These are phyloP conservation scores for Clarireedia hainanense DNA, from an alignment of 2,329 filamentous ascomycete genomes.

Conservation along the genomic window DNA sequence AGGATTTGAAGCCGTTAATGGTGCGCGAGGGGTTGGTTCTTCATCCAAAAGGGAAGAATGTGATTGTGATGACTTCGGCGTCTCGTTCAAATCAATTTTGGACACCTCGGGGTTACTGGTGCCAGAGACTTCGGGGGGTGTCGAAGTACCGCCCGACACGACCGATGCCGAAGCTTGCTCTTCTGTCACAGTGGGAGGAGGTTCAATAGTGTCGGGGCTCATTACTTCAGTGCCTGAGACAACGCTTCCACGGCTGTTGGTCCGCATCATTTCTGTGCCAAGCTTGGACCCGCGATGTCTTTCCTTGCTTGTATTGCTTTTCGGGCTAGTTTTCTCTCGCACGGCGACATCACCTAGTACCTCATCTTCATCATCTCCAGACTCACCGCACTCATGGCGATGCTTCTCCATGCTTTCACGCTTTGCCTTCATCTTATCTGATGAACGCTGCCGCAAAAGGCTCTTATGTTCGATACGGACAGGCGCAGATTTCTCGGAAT, in stretches of 20 bases:
- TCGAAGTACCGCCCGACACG: slow-evolving; percentile 8
- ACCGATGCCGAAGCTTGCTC: slow-evolving; percentile 13
- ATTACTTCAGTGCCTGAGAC: slow-evolving; percentile 17
- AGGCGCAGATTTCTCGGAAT: slow-evolving; percentile 58
- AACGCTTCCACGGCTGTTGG: slow-evolving; percentile 85
- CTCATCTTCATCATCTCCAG: slow-evolving; percentile 91
- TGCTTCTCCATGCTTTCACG: slow-evolving; percentile 68
- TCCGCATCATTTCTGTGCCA: slow-evolving; percentile 95
- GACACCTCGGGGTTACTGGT: not conserved
- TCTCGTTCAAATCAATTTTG: not conserved
- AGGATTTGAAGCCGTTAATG: not conserved
- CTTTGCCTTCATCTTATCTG: slow-evolving; percentile 67
- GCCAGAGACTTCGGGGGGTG: not conserved
- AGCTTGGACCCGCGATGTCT: slow-evolving; percentile 75
- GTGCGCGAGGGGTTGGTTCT: not conserved
- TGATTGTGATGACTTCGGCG: not conserved
- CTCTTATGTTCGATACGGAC: slow-evolving; percentile 42
- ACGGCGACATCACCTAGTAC: slow-evolving; percentile 58
- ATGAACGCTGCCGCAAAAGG: slow-evolving; percentile 51
- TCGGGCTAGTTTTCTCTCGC: slow-evolving; percentile 31
- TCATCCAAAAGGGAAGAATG: not conserved
- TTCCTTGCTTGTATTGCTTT: slow-evolving; percentile 41
- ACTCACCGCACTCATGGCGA: slow-evolving; percentile 69
- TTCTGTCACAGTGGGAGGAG: slow-evolving; percentile 23
- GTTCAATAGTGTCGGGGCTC: slow-evolving; percentile 13